Conservation (phyloP, 495 filamentous ascomycete genomes). For the Aspergillus conjunctus region DNA sequence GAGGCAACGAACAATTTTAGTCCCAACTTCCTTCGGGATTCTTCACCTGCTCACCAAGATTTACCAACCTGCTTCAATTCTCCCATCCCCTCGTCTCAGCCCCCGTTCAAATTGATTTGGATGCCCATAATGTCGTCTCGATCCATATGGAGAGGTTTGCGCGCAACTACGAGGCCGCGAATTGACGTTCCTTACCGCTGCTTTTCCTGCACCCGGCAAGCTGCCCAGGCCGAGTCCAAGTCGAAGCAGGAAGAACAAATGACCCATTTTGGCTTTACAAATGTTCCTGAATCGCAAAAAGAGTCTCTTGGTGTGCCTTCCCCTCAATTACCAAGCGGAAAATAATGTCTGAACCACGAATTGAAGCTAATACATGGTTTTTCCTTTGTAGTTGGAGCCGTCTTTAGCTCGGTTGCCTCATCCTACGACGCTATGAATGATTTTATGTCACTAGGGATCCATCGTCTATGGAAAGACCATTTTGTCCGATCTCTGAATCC, state of each 20-base stretch:
- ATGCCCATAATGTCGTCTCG: slow-evolving; percentile 30
- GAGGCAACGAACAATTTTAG: slow-evolving; percentile 1
- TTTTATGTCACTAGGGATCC: slow-evolving; percentile 95
- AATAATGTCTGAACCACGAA: background rate
- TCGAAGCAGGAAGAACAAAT: slow-evolving; percentile 57
- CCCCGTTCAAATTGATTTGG: background rate
- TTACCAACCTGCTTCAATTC: background rate
- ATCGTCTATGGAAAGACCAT: slow-evolving; percentile 97
- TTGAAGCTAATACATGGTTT: slow-evolving; percentile 23
- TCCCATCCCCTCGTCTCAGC: background rate
- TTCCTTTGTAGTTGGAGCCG: slow-evolving; percentile 64
- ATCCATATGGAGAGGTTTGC: slow-evolving; percentile 43
- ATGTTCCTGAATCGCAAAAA: slow-evolving; percentile 81
- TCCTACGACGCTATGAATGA: slow-evolving; percentile 98
- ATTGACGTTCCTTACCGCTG: slow-evolving; percentile 47
- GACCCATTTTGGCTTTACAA: slow-evolving; percentile 95
- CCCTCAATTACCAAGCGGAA: background rate
- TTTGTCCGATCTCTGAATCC: slow-evolving; percentile 93
- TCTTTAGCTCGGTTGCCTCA: slow-evolving; percentile 94
- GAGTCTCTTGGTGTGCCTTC: slow-evolving; percentile 61
- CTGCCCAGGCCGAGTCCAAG: slow-evolving; percentile 43
- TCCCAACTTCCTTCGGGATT: slow-evolving; percentile 1
- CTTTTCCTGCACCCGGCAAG: slow-evolving; percentile 55
- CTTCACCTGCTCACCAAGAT: background rate
- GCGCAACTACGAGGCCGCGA: slow-evolving; percentile 35